These are phyloP conservation scores for Plasmopara muralis DNA, from an alignment of 352 stramenopile species.

Conservation along the genomic window DNA sequence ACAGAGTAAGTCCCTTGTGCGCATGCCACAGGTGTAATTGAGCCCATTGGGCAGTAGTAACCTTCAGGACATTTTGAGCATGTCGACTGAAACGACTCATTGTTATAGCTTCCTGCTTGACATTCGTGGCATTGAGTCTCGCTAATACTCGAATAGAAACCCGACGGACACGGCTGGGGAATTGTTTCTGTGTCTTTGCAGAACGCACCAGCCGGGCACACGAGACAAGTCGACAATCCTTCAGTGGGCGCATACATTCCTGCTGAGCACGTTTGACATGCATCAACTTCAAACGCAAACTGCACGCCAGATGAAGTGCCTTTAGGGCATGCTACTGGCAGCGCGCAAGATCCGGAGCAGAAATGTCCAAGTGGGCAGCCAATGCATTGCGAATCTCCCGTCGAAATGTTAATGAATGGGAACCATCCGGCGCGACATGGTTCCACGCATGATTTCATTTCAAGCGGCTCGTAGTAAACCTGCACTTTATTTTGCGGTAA, in stretches of 20 bases:
- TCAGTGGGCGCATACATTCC: conserved; percentile 36
- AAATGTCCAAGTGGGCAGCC: conserved; percentile 41
- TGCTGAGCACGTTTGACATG: conserved; percentile 34
- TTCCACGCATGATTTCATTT: conserved; percentile 35
- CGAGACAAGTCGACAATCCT: conserved; percentile 29
- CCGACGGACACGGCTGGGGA: conserved; percentile 38
- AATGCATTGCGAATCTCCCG: conserved; percentile 27
- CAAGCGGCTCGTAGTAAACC: conserved; percentile 52
- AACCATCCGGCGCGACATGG: conserved; percentile 53
- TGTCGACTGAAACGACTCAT: conserved; percentile 19
- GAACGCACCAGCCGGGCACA: conserved; percentile 36
- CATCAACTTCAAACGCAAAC: conserved; percentile 18
- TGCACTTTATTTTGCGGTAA: conserved; percentile 36
- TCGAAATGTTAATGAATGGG: conserved; percentile 32
- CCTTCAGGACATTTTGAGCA: conserved; percentile 44
- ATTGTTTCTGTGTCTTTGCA: conserved; percentile 12
- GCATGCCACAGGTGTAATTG: conserved; percentile 25
- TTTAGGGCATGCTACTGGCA: conserved; percentile 29
- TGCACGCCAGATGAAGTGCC: conserved; percentile 34
- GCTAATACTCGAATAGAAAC: conserved; percentile 36
- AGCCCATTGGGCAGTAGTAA: conserved; percentile 36
- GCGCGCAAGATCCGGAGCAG: conserved; percentile 38
- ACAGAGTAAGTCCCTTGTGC: conserved; percentile 29
- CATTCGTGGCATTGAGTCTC: conserved; percentile 44
- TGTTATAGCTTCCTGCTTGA: conserved; percentile 32